Percentiles rank a stretch among this genome's conserved stretches.
phyloP scores from a whole-genome alignment of 495 filamentous ascomycete genomes.

The Evansstolkia leycettana region DNA sequence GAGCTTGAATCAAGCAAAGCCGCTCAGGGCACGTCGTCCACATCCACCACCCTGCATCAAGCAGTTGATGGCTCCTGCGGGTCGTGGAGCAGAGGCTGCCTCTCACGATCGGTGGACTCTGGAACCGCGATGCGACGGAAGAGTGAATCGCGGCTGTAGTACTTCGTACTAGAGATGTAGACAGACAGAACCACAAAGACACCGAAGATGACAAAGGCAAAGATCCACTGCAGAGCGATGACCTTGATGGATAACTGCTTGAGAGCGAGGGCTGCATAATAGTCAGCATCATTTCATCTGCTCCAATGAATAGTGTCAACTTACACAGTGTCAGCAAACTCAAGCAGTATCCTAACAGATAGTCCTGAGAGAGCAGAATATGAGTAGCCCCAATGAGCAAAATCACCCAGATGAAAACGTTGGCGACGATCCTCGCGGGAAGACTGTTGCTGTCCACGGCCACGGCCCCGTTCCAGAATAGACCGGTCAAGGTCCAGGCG shows the following conservation, averaged over 20 bases:
- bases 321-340: constrained; percentile 57
- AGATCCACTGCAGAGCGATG: constrained; percentile 80
- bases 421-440: constrained; percentile 63
- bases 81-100: constrained; percentile 30
- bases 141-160: constrained; percentile 40
- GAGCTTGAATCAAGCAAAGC: no score
- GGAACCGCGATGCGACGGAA: constrained; percentile 26
- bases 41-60: no score
- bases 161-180: constrained; percentile 50
- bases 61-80: no score
- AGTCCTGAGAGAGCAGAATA: constrained; percentile 61
- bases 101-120: constrained; percentile 25
- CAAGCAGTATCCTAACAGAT: constrained; percentile 68
- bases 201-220: constrained; percentile 72
- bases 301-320: constrained; percentile 5
- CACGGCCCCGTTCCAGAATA: constrained; percentile 82
- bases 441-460: constrained; percentile 48
- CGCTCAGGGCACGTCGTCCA: no score
- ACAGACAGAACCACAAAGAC: constrained; percentile 55
- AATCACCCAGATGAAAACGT: constrained; percentile 76
- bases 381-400: constrained; percentile 61
- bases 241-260: constrained; percentile 58
- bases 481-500: constrained; percentile 70
- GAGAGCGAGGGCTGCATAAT: constrained; percentile 50
- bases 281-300: constrained; percentile 3